Evolutionary conservation across 371 early-diverging fungal species (phyloP).

Genomic region (Conidiobolus incongruus): DNA sequence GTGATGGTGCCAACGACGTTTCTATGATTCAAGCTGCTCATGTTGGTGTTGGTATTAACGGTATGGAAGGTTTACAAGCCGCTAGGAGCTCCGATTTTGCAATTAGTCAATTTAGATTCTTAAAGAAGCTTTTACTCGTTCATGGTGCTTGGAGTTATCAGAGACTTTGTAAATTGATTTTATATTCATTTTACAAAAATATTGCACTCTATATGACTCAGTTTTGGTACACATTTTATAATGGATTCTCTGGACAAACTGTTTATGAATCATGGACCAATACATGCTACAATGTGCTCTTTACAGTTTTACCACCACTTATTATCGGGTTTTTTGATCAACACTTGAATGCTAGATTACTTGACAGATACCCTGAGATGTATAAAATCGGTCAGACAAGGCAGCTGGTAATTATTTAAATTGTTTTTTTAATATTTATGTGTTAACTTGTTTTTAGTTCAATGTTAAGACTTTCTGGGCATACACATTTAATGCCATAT

Average conservation of each 20-base stretch:
- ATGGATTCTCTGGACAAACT: conserved; percentile 78
- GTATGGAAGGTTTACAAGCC: conserved; percentile 93
- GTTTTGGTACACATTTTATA: conserved; percentile 86
- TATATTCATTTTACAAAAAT: conserved; percentile 91
- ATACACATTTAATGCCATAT: conserved; percentile 82
- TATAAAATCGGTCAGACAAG: conserved; percentile 79
- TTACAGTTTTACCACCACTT: conserved; percentile 74
- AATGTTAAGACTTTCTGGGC: conserved; percentile 85
- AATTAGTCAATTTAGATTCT: conserved; percentile 76
- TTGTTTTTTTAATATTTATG: background rate
- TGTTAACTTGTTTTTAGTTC: conserved; percentile 17
- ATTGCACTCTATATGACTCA: conserved; percentile 91
- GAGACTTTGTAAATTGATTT: conserved; percentile 61
- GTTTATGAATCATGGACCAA: conserved; percentile 89
- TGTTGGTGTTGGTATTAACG: conserved; percentile 91
- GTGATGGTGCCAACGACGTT: conserved; percentile 98
- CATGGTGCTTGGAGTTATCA: conserved; percentile 91
- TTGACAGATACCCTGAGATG: conserved; percentile 91
- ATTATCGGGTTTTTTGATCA: conserved; percentile 87
- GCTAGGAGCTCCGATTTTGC: conserved; percentile 91
- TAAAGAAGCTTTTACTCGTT: conserved; percentile 73
- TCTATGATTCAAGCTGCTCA: conserved; percentile 96
- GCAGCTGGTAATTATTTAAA: conserved; percentile 30
- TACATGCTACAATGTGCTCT: conserved; percentile 72
- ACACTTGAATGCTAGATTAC: conserved; percentile 70